Percentiles rank a stretch among this genome's conserved stretches.
These are phyloP conservation scores for Ammopiptanthus mongolicus DNA, from an alignment of 306 rosid species.

Conservation along the genomic window DNA sequence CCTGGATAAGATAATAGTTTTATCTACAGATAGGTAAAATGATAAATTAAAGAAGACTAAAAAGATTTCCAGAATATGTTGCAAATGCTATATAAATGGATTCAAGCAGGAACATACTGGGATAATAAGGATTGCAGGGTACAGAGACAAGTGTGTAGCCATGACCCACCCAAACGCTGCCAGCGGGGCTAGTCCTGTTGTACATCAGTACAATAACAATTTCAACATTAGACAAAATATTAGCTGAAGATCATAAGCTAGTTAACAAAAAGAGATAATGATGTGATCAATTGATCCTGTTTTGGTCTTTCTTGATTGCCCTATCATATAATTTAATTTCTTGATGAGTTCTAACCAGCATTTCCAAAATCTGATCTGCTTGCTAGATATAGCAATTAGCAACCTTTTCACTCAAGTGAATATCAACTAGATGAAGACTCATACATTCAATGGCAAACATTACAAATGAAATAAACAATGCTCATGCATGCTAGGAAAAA, in stretches of 20 bases:
- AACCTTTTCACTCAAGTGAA: neutral
- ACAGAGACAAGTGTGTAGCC: constrained; percentile 90
- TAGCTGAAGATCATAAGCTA: constrained; percentile 16
- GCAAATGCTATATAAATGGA: constrained; percentile 16
- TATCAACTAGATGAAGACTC: neutral
- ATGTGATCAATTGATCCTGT: neutral
- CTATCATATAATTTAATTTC: constrained; percentile 16
- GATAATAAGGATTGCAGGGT: constrained; percentile 72
- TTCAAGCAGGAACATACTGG: constrained; percentile 56
- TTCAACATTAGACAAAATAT: constrained; percentile 18
- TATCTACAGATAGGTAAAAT: constrained; percentile 4
- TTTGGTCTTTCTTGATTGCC: constrained; percentile 3
- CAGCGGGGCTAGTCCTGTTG: constrained; percentile 62
- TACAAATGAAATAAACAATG: neutral
- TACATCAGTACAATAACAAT: constrained; percentile 25
- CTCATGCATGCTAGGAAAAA: neutral
- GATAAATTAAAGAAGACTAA: constrained; percentile 5
- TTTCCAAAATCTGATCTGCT: neutral
- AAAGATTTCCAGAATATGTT: neutral
- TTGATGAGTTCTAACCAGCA: neutral
- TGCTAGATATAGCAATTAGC: constrained; percentile 6
- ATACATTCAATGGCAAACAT: neutral
- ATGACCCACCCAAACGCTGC: constrained; percentile 98
- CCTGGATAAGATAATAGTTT: constrained; percentile 37
- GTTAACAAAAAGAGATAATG: neutral